A percentile compares a stretch with the other conserved stretches of the same genome.
Conservation (phyloP, 1,139 yeast species). For the Candida neerlandica region DNA sequence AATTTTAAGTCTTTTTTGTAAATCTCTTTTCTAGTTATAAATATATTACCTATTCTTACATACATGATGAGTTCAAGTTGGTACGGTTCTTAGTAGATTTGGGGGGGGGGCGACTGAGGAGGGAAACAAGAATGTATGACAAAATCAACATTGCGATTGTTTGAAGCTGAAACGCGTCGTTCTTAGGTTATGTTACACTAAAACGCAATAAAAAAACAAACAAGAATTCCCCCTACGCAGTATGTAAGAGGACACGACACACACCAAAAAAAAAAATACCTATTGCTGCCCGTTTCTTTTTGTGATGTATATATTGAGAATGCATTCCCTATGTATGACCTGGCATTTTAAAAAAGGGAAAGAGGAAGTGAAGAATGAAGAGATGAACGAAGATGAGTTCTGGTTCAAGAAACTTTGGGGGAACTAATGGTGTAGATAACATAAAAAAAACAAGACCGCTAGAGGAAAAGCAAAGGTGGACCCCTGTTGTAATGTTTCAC, state of each 20-base stretch:
- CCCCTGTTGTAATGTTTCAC: background rate
- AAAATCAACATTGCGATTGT: background rate
- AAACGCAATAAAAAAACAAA: background rate
- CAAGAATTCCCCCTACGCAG: background rate
- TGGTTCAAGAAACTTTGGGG: too few species aligned
- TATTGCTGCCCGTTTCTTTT: background rate
- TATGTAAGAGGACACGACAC: background rate
- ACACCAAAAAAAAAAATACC: background rate
- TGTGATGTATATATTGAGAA: background rate
- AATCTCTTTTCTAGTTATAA: background rate
- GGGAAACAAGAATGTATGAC: background rate
- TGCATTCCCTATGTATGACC: background rate
- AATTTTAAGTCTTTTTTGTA: constrained; percentile 45
- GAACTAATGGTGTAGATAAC: too few species aligned
- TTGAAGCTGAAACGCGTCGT: background rate
- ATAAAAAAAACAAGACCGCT: too few species aligned
- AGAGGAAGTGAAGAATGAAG: too few species aligned
- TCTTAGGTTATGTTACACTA: background rate
- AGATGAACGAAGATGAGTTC: too few species aligned
- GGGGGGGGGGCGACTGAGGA: background rate
- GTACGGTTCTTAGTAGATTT: background rate
- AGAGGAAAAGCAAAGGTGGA: too few species aligned
- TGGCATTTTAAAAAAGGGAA: too few species aligned
- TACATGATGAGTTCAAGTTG: background rate
- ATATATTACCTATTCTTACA: background rate